These are phyloP conservation scores for Tricholoma saponaceum DNA, from an alignment of 768 basidiomycete species.

Conservation along the genomic window DNA sequence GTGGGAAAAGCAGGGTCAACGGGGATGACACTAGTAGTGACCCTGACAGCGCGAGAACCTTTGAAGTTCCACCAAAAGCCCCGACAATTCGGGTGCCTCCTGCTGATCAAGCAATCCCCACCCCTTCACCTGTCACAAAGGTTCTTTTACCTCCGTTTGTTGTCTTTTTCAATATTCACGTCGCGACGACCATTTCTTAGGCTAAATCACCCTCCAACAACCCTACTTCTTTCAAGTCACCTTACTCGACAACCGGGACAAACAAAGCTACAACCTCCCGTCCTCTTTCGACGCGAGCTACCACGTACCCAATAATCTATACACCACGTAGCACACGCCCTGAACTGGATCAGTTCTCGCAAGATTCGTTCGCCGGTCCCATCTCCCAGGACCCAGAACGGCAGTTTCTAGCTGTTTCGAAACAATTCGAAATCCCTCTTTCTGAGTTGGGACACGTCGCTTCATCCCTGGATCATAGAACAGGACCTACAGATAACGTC, in stretches of 20 bases:
- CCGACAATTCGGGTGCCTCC: conserved; percentile 19
- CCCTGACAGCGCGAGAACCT: conserved; percentile 13
- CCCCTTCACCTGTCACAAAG: conserved; percentile 20
- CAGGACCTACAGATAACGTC: not conserved
- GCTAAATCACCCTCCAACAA: conserved; percentile 23
- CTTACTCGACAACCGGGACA: conserved; percentile 15
- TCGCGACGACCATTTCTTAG: conserved; percentile 13
- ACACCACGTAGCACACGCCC: not conserved
- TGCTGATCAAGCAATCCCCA: conserved; percentile 21
- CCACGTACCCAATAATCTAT: conserved; percentile 11
- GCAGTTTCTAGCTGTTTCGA: conserved; percentile 39
- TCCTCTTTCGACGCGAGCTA: conserved; percentile 12
- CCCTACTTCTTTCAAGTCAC: conserved; percentile 30
- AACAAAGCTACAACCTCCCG: conserved; percentile 11
- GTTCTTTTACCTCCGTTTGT: conserved; percentile 9
- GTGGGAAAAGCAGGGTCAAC: conserved; percentile 3
- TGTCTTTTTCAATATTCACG: conserved; percentile 13
- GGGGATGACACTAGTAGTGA: conserved; percentile 5
- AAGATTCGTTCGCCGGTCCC: conserved; percentile 61
- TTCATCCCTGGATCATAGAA: conserved; percentile 1
- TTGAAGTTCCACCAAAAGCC: conserved; percentile 19
- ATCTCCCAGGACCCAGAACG: conserved; percentile 45
- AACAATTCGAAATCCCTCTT: conserved; percentile 54
- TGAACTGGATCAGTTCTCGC: conserved; percentile 32
- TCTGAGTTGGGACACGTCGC: conserved; percentile 42